Evolutionary conservation across 768 basidiomycete species (phyloP), one percentile per base, ranked within the genome.

Genomic region (Lentinula guzmanii): DNA sequence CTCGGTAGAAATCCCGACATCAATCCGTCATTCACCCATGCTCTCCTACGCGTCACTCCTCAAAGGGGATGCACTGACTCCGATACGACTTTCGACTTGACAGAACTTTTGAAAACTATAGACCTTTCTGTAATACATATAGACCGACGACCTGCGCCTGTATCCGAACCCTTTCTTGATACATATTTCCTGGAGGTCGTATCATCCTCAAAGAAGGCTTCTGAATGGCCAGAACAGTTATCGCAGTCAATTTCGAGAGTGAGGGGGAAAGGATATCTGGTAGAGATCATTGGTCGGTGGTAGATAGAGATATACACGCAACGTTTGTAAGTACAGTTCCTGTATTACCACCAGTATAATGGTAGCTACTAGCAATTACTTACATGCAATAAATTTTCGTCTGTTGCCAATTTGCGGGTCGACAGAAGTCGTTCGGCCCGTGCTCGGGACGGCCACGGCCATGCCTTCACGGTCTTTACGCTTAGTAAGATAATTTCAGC

Each of bases 141-240:
- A 42, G 89, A 90, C 67, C 79, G 90, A 34, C 79, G 89, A 57
- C 90, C 90, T 1, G 79, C 81, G 10, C 55, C 77, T 13, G 68
- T 70, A 2, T 67, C 70, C 31, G 63, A 66, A 18, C 82, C 81
- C 4, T 89, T 90, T 66, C 75, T 79, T 33, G 78, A 82, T 69
- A 72, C 82, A 31, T 91, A 91, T 68, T 85, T 91, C 62, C 69
- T 87, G 10, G 90, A 91, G 71, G 72, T 89, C 15, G 72, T 69
- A 33, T 72, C 58, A 62, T 65, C 34, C 10, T 10, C 45, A 3
- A 15, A 59, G 9, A 33, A 33, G 3, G 24, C 21, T 46, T 43
- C 41, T 33, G 52, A n/a, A 16, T 59, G 58, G 58, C 16, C 45
- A 35, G 33, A 59, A n/a, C 16, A 50, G 21, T 24, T 59, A 28